A percentile compares a stretch with the other conserved stretches of the same genome.
These are phyloP conservation scores for Sclerotinia nivalis DNA, from an alignment of 2,329 filamentous ascomycete species.

Conservation along the genomic window DNA sequence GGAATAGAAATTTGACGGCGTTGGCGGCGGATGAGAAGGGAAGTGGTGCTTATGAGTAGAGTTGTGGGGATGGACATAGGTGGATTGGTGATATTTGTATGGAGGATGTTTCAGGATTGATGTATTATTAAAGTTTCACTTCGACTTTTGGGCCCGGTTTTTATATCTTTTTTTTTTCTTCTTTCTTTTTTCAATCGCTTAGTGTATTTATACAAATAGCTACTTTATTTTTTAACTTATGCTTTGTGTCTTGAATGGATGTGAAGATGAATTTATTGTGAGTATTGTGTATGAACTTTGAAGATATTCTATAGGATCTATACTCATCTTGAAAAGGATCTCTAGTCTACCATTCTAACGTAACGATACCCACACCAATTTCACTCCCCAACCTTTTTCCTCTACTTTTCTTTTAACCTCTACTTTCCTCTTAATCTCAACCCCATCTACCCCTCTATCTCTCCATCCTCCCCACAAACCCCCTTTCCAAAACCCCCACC, in stretches of 20 bases:
- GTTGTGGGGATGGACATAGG: too few species aligned
- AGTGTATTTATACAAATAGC: background rate
- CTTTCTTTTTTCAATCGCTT: background rate
- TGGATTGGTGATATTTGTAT: background rate
- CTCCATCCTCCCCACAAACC: constrained; percentile 59
- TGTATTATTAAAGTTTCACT: background rate
- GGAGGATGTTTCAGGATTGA: background rate
- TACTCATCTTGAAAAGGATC: background rate
- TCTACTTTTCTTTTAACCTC: background rate
- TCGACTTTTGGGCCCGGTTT: background rate
- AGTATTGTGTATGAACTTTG: background rate
- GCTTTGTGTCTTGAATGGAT: background rate
- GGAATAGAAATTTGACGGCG: constrained; percentile 40
- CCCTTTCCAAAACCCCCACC: constrained; percentile 70
- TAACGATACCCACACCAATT: background rate
- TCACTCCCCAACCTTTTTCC: background rate
- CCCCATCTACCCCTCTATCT: constrained; percentile 25
- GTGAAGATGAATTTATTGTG: background rate
- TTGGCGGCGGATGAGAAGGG: constrained; percentile 31
- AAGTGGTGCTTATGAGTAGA: constrained; percentile 28
- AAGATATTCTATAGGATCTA: too few species aligned
- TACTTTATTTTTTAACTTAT: background rate
- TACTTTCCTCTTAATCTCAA: background rate
- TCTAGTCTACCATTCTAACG: background rate
- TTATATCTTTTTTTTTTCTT: background rate